A percentile compares a stretch with the other conserved stretches of the same genome.
phyloP scores from a whole-genome alignment of 352 stramenopile genomes.

The Pythium coloratum region DNA sequence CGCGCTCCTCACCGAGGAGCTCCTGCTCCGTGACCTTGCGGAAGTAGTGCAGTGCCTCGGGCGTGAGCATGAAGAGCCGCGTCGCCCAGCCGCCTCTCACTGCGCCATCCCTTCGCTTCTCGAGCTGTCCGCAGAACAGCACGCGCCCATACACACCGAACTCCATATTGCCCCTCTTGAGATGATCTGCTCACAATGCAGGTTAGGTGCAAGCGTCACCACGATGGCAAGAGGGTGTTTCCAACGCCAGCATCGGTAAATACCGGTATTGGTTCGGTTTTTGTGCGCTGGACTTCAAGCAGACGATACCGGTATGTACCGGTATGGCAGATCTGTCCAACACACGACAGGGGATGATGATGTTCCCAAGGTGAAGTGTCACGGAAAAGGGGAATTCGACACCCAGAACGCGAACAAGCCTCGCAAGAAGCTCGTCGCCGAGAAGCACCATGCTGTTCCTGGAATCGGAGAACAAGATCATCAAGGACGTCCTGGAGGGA shows the following conservation, averaged over 20 bases:
- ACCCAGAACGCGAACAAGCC: constrained; percentile 29
- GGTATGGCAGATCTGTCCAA: constrained; percentile 30
- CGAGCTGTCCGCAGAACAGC: constrained; percentile 71
- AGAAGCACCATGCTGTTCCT: constrained; percentile 69
- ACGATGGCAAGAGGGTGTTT: neutral
- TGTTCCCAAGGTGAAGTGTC: constrained; percentile 7
- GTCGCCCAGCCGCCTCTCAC: constrained; percentile 73
- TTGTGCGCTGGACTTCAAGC: constrained; percentile 26
- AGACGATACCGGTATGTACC: constrained; percentile 24
- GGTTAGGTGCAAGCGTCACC: neutral
- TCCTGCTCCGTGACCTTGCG: constrained; percentile 70
- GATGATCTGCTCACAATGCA: neutral
- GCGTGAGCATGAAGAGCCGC: constrained; percentile 80
- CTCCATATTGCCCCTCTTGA: constrained; percentile 33
- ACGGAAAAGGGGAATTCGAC: neutral
- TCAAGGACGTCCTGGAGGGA: constrained; percentile 79
- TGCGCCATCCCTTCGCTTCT: constrained; percentile 75
- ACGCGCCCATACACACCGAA: constrained; percentile 75
- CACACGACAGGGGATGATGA: constrained; percentile 17
- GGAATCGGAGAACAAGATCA: constrained; percentile 88
- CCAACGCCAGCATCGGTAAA: neutral
- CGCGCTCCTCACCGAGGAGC: constrained; percentile 77
- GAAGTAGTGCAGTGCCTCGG: constrained; percentile 81
- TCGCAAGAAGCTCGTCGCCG: constrained; percentile 4
- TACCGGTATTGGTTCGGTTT: constrained; percentile 20